A percentile compares a stretch with the other conserved stretches of the same genome.
phyloP scores from a whole-genome alignment of 2,329 filamentous ascomycete species.

The Phialophora chinensis region DNA sequence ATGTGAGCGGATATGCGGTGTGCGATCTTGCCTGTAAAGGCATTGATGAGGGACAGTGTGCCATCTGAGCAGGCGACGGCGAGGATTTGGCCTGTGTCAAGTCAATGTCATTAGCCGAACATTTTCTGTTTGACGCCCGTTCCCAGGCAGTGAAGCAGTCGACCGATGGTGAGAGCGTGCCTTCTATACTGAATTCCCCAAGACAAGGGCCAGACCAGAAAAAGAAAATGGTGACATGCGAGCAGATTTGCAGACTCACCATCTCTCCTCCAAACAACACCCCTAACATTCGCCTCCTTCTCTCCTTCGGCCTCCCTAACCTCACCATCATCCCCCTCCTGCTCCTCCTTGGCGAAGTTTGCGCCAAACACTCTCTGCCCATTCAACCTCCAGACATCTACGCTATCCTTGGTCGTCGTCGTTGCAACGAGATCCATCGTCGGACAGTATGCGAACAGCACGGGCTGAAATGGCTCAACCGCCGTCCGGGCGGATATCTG shows the following conservation, averaged over 20 bases:
- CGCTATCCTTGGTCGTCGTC: conserved; percentile 44
- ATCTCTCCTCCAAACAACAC: conserved; percentile 69
- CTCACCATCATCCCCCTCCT: conserved; percentile 46
- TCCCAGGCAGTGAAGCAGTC: neutral
- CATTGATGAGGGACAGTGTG: conserved; percentile 73
- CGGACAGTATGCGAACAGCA: conserved; percentile 77
- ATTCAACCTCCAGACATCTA: conserved; percentile 79
- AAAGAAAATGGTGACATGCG: conserved; percentile 12
- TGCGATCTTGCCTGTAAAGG: conserved; percentile 81
- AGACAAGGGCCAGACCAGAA: conserved; percentile 1
- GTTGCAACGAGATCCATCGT: conserved; percentile 80
- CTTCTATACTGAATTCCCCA: neutral
- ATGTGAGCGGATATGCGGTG: conserved; percentile 53
- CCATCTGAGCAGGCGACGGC: conserved; percentile 86
- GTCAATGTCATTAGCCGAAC: neutral
- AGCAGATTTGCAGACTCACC: conserved; percentile 54
- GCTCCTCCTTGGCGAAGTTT: conserved; percentile 35
- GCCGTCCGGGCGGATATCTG: conserved; percentile 50
- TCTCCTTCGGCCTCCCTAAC: conserved; percentile 43
- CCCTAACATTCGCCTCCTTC: conserved; percentile 23
- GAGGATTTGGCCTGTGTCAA: conserved; percentile 68
- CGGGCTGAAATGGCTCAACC: conserved; percentile 53
- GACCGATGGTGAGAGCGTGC: too few species aligned
- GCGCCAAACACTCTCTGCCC: conserved; percentile 71
- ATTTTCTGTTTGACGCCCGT: too few species aligned